These are phyloP conservation scores for Xerocomellus amylosporus DNA, from an alignment of 768 basidiomycete genomes.

Conservation along the genomic window DNA sequence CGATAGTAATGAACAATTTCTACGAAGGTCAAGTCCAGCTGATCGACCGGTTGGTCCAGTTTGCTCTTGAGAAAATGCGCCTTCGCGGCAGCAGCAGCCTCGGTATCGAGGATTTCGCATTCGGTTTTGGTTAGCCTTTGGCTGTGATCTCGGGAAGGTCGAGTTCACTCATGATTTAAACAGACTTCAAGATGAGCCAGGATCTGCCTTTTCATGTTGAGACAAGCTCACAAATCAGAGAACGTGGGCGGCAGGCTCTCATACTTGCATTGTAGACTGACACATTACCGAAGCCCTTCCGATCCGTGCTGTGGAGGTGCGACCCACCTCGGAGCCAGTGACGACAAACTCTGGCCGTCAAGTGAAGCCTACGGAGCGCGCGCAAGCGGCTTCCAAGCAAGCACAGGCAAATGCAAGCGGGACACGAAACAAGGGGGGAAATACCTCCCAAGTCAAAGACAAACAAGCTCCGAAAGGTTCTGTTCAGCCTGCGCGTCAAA, in stretches of 20 bases:
- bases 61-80: slow-evolving; percentile 27
- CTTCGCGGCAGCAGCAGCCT: slow-evolving; percentile 14
- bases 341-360: slow-evolving; percentile 25
- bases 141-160: background rate
- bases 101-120: slow-evolving; percentile 26
- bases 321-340: slow-evolving; percentile 8
- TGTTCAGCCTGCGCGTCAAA: background rate
- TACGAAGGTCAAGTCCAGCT: slow-evolving; percentile 31
- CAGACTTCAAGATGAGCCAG: slow-evolving; percentile 32
- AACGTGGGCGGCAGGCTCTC: slow-evolving; percentile 19
- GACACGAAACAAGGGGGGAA: slow-evolving; percentile 5
- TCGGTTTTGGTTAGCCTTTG: slow-evolving; percentile 28
- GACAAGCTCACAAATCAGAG: slow-evolving; percentile 23
- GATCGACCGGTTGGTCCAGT: slow-evolving; percentile 26
- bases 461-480: background rate
- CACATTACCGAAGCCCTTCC: slow-evolving; percentile 9
- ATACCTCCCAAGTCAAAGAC: background rate
- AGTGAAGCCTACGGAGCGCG: slow-evolving; percentile 21
- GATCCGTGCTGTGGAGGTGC: slow-evolving; percentile 1
- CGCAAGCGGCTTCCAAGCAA: slow-evolving; percentile 9
- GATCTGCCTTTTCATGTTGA: slow-evolving; percentile 30
- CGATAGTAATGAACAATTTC: slow-evolving; percentile 30
- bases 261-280: slow-evolving; percentile 5
- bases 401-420: background rate
- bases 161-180: background rate